Evolutionary conservation across 1,284 basidiomycete genomes (phyloP).

Genomic region (Irpex lacteus): DNA sequence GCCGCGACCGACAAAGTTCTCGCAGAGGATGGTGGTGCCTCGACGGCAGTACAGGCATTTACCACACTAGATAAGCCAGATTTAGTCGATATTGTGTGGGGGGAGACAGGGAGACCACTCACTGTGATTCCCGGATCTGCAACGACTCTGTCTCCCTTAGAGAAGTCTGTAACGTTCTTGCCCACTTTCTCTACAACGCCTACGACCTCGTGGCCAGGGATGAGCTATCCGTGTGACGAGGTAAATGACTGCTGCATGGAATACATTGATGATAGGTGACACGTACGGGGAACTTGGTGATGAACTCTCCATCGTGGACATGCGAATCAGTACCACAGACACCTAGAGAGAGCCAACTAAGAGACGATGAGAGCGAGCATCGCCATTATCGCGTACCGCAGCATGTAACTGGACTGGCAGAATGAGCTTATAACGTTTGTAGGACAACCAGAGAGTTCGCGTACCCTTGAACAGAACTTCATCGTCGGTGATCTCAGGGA

Average conservation of each 20-base stretch:
- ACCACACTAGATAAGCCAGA: conserved; percentile 56
- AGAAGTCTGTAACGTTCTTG: conserved; percentile 66
- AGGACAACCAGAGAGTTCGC: conserved; percentile 2
- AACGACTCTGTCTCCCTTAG: conserved; percentile 76
- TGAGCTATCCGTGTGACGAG: conserved; percentile 51
- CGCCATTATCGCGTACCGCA: conserved; percentile 38
- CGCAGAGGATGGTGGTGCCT: conserved; percentile 71
- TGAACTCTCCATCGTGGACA: conserved; percentile 78
- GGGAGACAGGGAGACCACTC: background rate
- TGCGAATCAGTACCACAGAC: conserved; percentile 79
- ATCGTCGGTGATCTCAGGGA: conserved; percentile 60
- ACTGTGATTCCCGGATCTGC: conserved; percentile 68
- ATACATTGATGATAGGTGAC: background rate
- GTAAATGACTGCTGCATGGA: conserved; percentile 7
- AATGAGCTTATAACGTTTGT: conserved; percentile 1
- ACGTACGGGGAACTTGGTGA: conserved; percentile 68
- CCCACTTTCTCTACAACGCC: conserved; percentile 69
- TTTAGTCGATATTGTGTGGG: too few relatives aligned
- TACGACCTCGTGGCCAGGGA: conserved; percentile 82
- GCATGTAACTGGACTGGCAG: conserved; percentile 35
- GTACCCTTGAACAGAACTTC: conserved; percentile 72
- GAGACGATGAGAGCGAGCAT: background rate
- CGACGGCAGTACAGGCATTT: conserved; percentile 83
- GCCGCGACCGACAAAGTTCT: conserved; percentile 76
- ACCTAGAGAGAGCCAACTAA: conserved; percentile 36